A percentile compares a stretch with the other conserved stretches of the same genome.
Evolutionary conservation across 257 asterid species (phyloP).

Genomic region (Apocynum venetum): DNA sequence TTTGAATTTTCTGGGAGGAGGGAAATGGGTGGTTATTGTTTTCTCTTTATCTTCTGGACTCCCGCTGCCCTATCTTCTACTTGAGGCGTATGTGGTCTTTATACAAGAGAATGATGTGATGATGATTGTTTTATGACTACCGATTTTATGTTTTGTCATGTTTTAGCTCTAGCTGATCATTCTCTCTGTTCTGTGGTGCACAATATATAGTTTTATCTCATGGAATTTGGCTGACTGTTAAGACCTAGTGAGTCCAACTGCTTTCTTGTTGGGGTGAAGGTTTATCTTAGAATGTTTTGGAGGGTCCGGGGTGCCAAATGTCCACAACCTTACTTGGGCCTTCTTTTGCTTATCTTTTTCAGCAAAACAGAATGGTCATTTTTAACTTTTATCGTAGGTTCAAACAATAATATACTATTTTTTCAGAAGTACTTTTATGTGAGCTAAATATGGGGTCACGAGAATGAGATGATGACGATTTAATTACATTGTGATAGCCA

Average conservation of each 20-base stretch:
- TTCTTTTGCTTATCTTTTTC: not conserved
- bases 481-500: conserved; percentile 32
- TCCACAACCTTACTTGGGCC: not conserved
- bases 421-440: not conserved
- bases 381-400: not conserved
- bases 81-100: not conserved
- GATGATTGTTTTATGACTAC: conserved; percentile 35
- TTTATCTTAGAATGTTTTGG: not conserved
- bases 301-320: not conserved
- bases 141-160: conserved; percentile 39
- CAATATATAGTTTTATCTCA: not conserved
- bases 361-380: not conserved
- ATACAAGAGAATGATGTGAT: conserved; percentile 22
- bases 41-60: not conserved
- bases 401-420: not conserved
- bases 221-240: too few relatives aligned
- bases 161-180: conserved; percentile 75
- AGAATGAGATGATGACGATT: conserved; percentile 26
- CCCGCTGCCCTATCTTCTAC: not conserved
- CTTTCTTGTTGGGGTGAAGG: not conserved
- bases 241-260: not conserved
- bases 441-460: not conserved
- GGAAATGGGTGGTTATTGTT: not conserved
- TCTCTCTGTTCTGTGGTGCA: not conserved
- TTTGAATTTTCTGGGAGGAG: not conserved